These are phyloP conservation scores for Podosphaera fusca DNA, from an alignment of 2,329 filamentous ascomycete genomes.

Conservation along the genomic window DNA sequence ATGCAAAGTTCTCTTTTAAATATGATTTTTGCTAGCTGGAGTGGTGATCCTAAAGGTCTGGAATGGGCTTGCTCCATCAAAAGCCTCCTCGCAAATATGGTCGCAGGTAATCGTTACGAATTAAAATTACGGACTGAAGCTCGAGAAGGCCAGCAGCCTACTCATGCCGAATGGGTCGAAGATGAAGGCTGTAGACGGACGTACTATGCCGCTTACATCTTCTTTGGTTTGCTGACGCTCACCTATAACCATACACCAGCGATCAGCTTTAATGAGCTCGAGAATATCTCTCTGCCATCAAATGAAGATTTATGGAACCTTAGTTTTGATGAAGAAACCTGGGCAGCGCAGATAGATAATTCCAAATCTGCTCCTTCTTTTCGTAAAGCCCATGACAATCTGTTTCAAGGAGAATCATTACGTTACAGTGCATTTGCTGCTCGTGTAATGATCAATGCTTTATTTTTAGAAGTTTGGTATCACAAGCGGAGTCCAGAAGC, in stretches of 20 bases:
- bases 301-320: conserved; percentile 90
- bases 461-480: conserved; percentile 97
- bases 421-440: conserved; percentile 94
- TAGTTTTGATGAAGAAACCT: conserved; percentile 51
- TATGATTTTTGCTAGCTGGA: conserved; percentile 99
- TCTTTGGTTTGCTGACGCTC: conserved; percentile 83
- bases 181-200: conserved; percentile 92
- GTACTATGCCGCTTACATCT: conserved; percentile 97
- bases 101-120: conserved; percentile 89
- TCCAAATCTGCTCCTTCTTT: conserved; percentile 56
- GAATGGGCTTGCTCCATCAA: conserved; percentile 99
- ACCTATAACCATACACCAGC: conserved; percentile 96
- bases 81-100: conserved; percentile 94
- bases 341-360: conserved; percentile 53
- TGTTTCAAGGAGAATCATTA: conserved; percentile 79
- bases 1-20: conserved; percentile 95
- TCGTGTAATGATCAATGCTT: conserved; percentile 93
- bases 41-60: conserved; percentile 85
- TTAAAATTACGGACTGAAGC: conserved; percentile 81
- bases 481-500: conserved; percentile 97
- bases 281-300: conserved; percentile 74
- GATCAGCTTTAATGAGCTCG: conserved; percentile 96
- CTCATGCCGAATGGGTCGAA: conserved; percentile 78
- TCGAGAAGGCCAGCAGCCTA: conserved; percentile 52
- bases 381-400: conserved; percentile 77